Percentiles rank a stretch among this genome's conserved stretches.
phyloP scores from a whole-genome alignment of 2,329 filamentous ascomycete genomes.

The Diaporthe sp. region DNA sequence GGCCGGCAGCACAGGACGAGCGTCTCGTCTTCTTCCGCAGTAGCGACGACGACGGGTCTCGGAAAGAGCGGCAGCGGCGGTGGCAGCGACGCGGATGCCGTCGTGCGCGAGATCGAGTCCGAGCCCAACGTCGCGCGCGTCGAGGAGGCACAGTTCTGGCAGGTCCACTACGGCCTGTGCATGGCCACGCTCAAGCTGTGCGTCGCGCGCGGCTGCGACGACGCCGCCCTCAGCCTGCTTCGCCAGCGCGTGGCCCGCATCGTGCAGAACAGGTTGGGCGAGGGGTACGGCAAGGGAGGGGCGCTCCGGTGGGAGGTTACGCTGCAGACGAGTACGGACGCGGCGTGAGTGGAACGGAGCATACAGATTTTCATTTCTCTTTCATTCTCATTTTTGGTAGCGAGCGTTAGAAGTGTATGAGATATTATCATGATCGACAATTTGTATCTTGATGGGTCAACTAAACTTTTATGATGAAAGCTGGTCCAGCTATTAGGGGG shows the following conservation, averaged over 20 bases:
- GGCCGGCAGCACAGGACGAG: slow-evolving; percentile 50
- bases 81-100: slow-evolving; percentile 68
- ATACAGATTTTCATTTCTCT: background rate
- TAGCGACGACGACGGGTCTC: background rate
- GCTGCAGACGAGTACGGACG: slow-evolving; percentile 76
- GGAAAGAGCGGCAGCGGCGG: slow-evolving; percentile 34
- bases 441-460: background rate
- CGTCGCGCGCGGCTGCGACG: slow-evolving; percentile 74
- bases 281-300: slow-evolving; percentile 85
- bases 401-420: slow-evolving; percentile 13
- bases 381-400: background rate
- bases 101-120: slow-evolving; percentile 87
- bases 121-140: slow-evolving; percentile 83
- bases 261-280: slow-evolving; percentile 88
- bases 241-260: slow-evolving; percentile 82
- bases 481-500: background rate
- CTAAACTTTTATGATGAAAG: background rate
- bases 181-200: slow-evolving; percentile 94
- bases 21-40: slow-evolving; percentile 16
- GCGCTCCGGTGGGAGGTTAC: slow-evolving; percentile 94
- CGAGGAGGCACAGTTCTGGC: slow-evolving; percentile 97
- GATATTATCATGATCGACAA: slow-evolving; percentile 1
- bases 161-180: slow-evolving; percentile 96
- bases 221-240: slow-evolving; percentile 79
- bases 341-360: slow-evolving; percentile 36